These are phyloP conservation scores for Polyplosphaeria fusca DNA, from an alignment of 495 filamentous ascomycete genomes.

Conservation along the genomic window DNA sequence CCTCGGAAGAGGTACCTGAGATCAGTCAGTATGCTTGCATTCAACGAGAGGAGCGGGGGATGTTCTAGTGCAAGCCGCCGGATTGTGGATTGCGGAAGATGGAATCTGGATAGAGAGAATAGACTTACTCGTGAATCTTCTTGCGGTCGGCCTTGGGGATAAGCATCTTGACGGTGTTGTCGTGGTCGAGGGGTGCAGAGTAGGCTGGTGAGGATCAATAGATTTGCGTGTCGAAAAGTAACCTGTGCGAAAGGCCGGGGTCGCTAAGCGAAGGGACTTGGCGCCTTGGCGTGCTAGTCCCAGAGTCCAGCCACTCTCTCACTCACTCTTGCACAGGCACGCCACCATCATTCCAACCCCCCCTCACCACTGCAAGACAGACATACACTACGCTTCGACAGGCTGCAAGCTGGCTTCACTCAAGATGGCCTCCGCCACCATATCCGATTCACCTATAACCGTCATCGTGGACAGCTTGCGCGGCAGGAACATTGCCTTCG, in stretches of 20 bases:
- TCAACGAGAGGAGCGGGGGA: constrained; percentile 4
- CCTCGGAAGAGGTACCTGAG: constrained; percentile 86
- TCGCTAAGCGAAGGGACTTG: too few species aligned
- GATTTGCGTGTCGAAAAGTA: too few species aligned
- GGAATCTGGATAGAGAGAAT: not conserved
- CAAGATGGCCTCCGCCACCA: constrained; percentile 3
- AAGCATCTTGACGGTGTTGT: constrained; percentile 66
- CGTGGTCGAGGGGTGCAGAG: too few species aligned
- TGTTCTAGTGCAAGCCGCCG: constrained; percentile 9
- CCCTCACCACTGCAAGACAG: too few species aligned
- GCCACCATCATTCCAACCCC: too few species aligned
- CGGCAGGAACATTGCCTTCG: constrained; percentile 36
- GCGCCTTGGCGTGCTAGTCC: too few species aligned
- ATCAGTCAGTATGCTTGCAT: not conserved
- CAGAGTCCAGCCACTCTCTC: too few species aligned
- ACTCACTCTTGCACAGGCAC: too few species aligned
- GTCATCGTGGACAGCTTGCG: constrained; percentile 27
- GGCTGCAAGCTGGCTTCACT: too few species aligned
- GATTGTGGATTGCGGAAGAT: constrained; percentile 5
- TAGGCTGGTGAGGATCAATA: too few species aligned
- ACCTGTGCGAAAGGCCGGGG: too few species aligned
- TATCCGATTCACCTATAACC: constrained; percentile 33
- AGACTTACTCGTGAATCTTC: constrained; percentile 88
- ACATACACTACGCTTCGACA: too few species aligned
- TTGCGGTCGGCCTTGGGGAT: constrained; percentile 99